Evolutionary conservation across 202 grass and related monocot species (phyloP), one percentile per base, ranked within the genome.

Genomic region (Bolboschoenoplectus hybrid): DNA sequence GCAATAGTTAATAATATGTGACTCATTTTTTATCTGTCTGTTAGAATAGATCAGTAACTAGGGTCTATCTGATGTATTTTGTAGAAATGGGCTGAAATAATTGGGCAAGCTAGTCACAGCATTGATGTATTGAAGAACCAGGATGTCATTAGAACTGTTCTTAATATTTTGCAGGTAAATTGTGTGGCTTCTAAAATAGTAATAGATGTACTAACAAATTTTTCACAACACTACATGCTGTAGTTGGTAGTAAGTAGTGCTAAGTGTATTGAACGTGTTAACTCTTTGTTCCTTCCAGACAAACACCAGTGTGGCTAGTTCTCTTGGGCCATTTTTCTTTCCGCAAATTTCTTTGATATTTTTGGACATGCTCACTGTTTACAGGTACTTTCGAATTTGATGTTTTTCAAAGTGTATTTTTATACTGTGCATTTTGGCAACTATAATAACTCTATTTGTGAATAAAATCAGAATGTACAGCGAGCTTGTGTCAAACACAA

Each of bases 81-180:
- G 14, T 85, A 99, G 97, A 99, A 99, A 96, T 99, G 97, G 97
- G 91, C 94, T 52, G 97, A 99, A 83, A 99, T 99, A 88, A 99
- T 99, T 89, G 97, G 97, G 53, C 97, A 97, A 82, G 97, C 97
- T 41, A 92, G 97, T 66, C 87, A 83, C 80, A 99, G 97, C 85
- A 93, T 99, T 91, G 97, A 97, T 88, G 88, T 99, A 52, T 85
- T 99, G 83, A 99, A 99, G 88, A 96, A 97, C 89, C 94, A 90
- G 84, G 97, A 99, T 91, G 91, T 97, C 70, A 99, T 99, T 82
- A 90, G 97, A 93, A 91, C 93, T 68, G 94, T 99, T 88, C 94
- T 99, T 83, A 97, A 99, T 88, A 99, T 99, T 57, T 88, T 99
- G 71, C 97, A 99, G 97, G 97, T 99, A 92, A 40, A 5, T 60